Evolutionary conservation across 176 grass and related monocot species (phyloP).

Genomic region (Leersia perrieri): DNA sequence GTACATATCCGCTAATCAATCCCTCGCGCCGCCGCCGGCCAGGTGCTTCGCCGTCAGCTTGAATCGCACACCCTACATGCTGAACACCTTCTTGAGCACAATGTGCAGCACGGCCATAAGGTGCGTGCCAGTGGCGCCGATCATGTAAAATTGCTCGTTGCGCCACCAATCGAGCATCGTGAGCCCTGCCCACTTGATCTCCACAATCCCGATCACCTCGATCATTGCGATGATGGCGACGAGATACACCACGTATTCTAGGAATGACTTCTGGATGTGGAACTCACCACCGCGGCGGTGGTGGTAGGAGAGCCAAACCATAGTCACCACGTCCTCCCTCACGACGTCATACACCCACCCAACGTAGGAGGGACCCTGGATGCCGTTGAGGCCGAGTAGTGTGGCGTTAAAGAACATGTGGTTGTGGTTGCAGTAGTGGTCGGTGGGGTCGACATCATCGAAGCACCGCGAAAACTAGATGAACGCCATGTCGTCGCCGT

Average conservation of each 20-base stretch:
- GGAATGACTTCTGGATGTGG: slow-evolving; percentile 7
- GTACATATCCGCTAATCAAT: neutral
- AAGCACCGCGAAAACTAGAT: slow-evolving; percentile 62
- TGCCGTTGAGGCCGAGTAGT: slow-evolving; percentile 55
- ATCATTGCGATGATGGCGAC: neutral
- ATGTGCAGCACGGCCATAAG: neutral
- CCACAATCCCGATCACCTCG: neutral
- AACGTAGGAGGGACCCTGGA: slow-evolving; percentile 28
- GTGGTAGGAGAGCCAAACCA: neutral
- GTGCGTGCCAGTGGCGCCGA: neutral
- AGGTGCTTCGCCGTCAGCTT: slow-evolving; percentile 9
- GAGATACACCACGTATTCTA: neutral
- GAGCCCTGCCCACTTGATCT: neutral
- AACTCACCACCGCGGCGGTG: no score
- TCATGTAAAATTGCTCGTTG: slow-evolving; percentile 14
- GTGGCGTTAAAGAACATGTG: slow-evolving; percentile 65
- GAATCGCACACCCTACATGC: neutral
- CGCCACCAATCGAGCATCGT: neutral
- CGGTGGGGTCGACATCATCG: slow-evolving; percentile 62
- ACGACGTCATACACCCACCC: neutral
- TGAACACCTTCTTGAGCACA: neutral
- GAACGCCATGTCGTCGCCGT: slow-evolving; percentile 49
- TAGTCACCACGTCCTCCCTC: slow-evolving; percentile 12
- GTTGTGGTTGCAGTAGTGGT: slow-evolving; percentile 68
- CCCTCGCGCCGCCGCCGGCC: neutral